These are phyloP conservation scores for Eimeria falciformis DNA, from an alignment of 169 alveolate species.

Conservation along the genomic window DNA sequence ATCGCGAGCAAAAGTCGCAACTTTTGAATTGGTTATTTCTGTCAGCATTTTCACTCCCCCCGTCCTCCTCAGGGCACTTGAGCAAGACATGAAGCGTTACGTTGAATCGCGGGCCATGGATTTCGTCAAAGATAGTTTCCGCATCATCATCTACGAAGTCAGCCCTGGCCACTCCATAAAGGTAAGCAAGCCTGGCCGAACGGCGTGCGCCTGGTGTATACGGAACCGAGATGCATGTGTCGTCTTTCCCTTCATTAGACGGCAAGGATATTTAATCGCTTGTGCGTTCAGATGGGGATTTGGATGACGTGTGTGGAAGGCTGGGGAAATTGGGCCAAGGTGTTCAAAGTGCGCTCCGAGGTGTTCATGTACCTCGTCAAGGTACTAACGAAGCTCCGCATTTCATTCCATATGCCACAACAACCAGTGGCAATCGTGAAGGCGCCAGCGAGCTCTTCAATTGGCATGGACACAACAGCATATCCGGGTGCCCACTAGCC, in stretches of 20 bases:
- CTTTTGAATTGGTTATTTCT: slow-evolving; percentile 25
- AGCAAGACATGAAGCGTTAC: slow-evolving; percentile 17
- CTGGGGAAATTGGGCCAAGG: slow-evolving; percentile 75
- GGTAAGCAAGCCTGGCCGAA: no score
- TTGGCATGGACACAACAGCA: no score
- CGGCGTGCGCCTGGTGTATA: neutral
- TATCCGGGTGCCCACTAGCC: no score
- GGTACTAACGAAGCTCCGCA: slow-evolving; percentile 48
- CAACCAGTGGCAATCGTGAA: slow-evolving; percentile 40
- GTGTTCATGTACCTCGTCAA: slow-evolving; percentile 58
- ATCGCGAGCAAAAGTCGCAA: slow-evolving; percentile 58
- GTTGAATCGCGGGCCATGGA: slow-evolving; percentile 49
- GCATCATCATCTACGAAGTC: slow-evolving; percentile 31
- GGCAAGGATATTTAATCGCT: neutral
- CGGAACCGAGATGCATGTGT: neutral
- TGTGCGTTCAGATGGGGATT: slow-evolving; percentile 19
- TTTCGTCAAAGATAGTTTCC: slow-evolving; percentile 67
- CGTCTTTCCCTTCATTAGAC: neutral
- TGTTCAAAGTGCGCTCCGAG: slow-evolving; percentile 63
- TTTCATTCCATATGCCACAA: slow-evolving; percentile 69
- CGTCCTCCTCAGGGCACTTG: slow-evolving; percentile 29
- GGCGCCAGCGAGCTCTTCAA: neutral
- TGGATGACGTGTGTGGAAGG: slow-evolving; percentile 77
- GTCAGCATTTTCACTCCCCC: slow-evolving; percentile 49
- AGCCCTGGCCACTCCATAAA: slow-evolving; percentile 62